phyloP scores from a whole-genome alignment of 2,329 filamentous ascomycete genomes.

The Xylariaceae sp. region DNA sequence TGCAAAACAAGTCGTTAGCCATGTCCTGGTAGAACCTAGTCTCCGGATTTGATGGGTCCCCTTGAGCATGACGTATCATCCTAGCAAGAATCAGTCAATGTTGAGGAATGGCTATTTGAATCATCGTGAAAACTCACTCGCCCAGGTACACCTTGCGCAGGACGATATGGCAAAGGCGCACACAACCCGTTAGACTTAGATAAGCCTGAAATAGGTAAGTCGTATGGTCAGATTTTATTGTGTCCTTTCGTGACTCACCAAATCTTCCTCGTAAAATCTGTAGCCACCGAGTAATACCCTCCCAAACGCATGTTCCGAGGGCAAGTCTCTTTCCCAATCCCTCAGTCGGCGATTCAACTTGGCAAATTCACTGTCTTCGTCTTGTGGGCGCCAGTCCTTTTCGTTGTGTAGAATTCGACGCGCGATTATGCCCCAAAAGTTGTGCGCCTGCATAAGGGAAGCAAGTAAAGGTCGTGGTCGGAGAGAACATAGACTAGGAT shows the following conservation, averaged over 20 bases:
- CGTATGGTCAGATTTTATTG: background rate
- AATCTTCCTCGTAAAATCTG: slow-evolving; percentile 46
- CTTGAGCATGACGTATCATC: slow-evolving; percentile 41
- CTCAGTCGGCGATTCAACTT: slow-evolving; percentile 40
- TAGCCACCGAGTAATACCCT: slow-evolving; percentile 41
- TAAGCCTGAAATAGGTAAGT: slow-evolving; percentile 43
- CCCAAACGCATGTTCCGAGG: slow-evolving; percentile 47
- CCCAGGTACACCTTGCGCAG: slow-evolving; percentile 51
- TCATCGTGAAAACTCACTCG: slow-evolving; percentile 39
- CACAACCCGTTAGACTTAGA: slow-evolving; percentile 52
- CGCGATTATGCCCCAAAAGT: slow-evolving; percentile 51
- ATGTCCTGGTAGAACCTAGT: slow-evolving; percentile 41
- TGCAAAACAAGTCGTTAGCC: slow-evolving; percentile 45
- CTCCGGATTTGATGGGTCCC: slow-evolving; percentile 35
- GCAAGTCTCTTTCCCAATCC: slow-evolving; percentile 48
- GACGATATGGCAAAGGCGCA: slow-evolving; percentile 54
- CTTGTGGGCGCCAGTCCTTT: slow-evolving; percentile 44
- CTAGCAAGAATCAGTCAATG: slow-evolving; percentile 28
- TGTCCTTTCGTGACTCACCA: slow-evolving; percentile 36
- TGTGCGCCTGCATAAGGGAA: slow-evolving; percentile 51
- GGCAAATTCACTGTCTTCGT: slow-evolving; percentile 46
- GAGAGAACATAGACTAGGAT: slow-evolving; percentile 42
- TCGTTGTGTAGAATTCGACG: slow-evolving; percentile 45
- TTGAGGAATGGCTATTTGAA: background rate
- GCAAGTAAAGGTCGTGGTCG: slow-evolving; percentile 51